A percentile compares a stretch with the other conserved stretches of the same genome.
phyloP scores from a whole-genome alignment of 768 basidiomycete genomes.

The Pisolithus sp. region DNA sequence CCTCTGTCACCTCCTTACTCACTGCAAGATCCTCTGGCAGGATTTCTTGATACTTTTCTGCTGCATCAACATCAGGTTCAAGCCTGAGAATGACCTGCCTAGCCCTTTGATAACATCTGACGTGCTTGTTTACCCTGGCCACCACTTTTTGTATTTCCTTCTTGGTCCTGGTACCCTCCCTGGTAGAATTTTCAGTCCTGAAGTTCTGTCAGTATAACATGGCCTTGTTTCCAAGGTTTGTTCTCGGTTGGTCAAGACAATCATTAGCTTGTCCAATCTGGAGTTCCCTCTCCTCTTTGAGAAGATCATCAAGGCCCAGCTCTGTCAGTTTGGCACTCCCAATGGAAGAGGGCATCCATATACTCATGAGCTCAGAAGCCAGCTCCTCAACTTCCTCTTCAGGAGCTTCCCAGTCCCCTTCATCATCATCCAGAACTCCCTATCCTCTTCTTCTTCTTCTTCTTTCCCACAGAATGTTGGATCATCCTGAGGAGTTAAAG shows the following conservation, averaged over 20 bases:
- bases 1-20: background rate
- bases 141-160: background rate
- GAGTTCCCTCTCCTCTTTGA: slow-evolving; percentile 1
- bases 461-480: background rate
- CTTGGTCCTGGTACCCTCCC: slow-evolving; percentile 1
- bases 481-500: background rate
- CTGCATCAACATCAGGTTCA: background rate
- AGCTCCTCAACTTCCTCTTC: background rate
- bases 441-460: background rate
- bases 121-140: background rate
- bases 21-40: background rate
- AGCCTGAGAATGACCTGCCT: background rate
- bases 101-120: background rate
- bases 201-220: slow-evolving; percentile 1
- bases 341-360: slow-evolving; percentile 4
- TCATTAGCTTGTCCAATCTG: slow-evolving; percentile 2
- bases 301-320: background rate
- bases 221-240: slow-evolving; percentile 1
- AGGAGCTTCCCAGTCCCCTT: background rate
- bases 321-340: background rate
- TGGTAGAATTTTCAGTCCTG: background rate
- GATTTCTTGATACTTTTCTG: background rate
- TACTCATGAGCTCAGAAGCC: background rate
- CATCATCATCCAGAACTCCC: background rate
- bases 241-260: background rate